Evolutionary conservation across 768 basidiomycete species (phyloP).

Genomic region (Leccinum ochraceum): DNA sequence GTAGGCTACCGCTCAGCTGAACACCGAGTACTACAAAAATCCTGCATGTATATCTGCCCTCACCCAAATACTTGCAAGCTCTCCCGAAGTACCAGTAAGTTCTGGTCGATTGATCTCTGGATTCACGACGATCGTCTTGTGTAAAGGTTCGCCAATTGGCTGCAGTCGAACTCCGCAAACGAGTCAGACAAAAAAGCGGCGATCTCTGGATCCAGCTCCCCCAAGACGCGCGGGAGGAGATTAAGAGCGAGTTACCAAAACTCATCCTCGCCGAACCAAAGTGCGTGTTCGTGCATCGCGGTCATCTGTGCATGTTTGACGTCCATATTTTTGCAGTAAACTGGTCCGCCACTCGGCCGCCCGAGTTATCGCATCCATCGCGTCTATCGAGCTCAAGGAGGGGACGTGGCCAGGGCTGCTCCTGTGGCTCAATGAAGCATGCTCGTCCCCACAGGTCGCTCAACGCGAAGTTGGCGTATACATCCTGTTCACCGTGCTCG

Average conservation of each 20-base stretch:
- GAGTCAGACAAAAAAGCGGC: constrained; percentile 76
- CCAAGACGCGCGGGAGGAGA: constrained; percentile 69
- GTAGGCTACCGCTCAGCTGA: constrained; percentile 89
- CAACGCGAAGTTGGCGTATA: constrained; percentile 93
- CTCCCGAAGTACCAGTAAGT: constrained; percentile 82
- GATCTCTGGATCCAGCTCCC: constrained; percentile 78
- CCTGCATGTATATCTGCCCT: constrained; percentile 90
- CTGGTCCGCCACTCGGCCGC: constrained; percentile 92
- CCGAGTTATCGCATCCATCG: constrained; percentile 91
- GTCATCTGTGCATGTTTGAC: neutral
- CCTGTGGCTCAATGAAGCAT: constrained; percentile 81
- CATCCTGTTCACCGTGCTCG: constrained; percentile 88
- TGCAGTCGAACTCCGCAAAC: constrained; percentile 95
- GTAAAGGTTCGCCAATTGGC: constrained; percentile 91
- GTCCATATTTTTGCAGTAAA: constrained; percentile 49
- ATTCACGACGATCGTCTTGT: constrained; percentile 7
- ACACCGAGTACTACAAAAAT: constrained; percentile 91
- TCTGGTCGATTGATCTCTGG: constrained; percentile 12
- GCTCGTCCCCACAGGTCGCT: constrained; percentile 60
- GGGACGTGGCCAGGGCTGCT: constrained; percentile 86
- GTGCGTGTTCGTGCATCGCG: constrained; percentile 44
- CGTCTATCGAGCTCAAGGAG: constrained; percentile 78
- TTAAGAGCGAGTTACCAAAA: constrained; percentile 82
- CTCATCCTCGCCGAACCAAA: constrained; percentile 75
- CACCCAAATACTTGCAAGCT: constrained; percentile 80